Conservation (phyloP, 345 rosid genomes). For the Boechera retrofracta region DNA sequence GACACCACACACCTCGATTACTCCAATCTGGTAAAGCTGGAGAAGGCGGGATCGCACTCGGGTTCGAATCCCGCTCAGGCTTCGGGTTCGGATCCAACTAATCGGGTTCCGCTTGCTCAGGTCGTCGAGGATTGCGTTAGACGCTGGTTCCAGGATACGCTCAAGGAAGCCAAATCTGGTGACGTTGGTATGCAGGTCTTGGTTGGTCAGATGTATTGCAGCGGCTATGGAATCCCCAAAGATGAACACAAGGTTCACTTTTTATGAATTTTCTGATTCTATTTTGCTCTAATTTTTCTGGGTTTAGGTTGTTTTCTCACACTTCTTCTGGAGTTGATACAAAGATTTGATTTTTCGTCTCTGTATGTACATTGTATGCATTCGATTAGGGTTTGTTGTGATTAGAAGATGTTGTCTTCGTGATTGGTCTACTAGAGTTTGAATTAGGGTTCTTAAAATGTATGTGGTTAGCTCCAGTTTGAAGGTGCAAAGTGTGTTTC, state of each 20-base stretch:
- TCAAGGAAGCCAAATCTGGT: conserved; percentile 75
- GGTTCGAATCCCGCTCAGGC: conserved; percentile 44
- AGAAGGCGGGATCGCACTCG: conserved; percentile 54
- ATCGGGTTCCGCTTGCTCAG: conserved; percentile 60
- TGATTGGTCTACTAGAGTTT: not conserved
- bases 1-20: conserved; percentile 30
- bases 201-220: conserved; percentile 85
- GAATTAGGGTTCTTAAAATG: not conserved
- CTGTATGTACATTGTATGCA: not conserved
- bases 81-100: conserved; percentile 41
- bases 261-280: not conserved
- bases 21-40: conserved; percentile 48
- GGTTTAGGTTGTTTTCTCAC: conserved; percentile 9
- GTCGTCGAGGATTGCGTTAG: conserved; percentile 75
- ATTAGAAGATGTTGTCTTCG: not conserved
- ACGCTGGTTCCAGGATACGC: conserved; percentile 82
- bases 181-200: conserved; percentile 76
- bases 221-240: conserved; percentile 77
- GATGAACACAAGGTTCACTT: conserved; percentile 66
- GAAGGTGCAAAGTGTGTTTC: not conserved
- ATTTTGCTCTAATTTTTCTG: not conserved
- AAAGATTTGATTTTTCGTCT: conserved; percentile 14
- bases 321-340: not conserved
- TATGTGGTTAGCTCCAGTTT: not conserved
- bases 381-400: not conserved